Base-by-base conservation (phyloP, 352 stramenopile species). In the Pseudoperonospora humuli region DNA sequence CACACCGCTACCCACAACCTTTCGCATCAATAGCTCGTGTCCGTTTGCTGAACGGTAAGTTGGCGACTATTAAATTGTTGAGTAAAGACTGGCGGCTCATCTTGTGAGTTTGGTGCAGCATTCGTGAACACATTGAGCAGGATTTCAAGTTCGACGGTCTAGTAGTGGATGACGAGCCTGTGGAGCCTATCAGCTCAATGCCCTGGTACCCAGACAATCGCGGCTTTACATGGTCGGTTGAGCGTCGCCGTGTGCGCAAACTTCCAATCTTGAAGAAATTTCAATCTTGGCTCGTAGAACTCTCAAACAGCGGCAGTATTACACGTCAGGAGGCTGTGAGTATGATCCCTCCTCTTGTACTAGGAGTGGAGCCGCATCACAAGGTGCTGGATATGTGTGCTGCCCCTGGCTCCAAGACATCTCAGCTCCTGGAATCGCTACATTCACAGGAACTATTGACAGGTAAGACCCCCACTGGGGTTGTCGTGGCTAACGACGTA, bases 361-460 rank as follows among this genome's bases (percentile, higher is more conserved):
- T 99, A 19, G 76, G 93, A 47, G 92, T 97, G 13, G 62, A 98
- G 56, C 81, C 86, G 18, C 70, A 97, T 57, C 88, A 98, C 73
- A 85, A 80, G 37, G 79, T 85, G 21, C 75, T 98, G n/a, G 95
- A 98, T 68, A 97, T 98, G 90, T 98, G 95, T 57, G 96, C 97
- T 3, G 96, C 97, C 8, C 97, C 97, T 7, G 97, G 97, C 15
- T 98, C 87, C 39, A 99, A 99, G 71, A 99, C 97, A 23, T 96
- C 90, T 51, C 96, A 99, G 71, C 67, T 99, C 29, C 78, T 99
- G 4, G 96, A 97, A 66, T 87, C 83, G 21, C 64, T 97, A 18
- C 87, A 96, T 51, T 75, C 75, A 5, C 60, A 90, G 47, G 83
- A 93, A 39, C 67, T 72, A 35, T 39, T 72, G 19, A 87, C 77